A percentile compares a stretch with the other conserved stretches of the same genome.
These are phyloP conservation scores for Xylaria curta DNA, from an alignment of 495 filamentous ascomycete species.

Conservation along the genomic window DNA sequence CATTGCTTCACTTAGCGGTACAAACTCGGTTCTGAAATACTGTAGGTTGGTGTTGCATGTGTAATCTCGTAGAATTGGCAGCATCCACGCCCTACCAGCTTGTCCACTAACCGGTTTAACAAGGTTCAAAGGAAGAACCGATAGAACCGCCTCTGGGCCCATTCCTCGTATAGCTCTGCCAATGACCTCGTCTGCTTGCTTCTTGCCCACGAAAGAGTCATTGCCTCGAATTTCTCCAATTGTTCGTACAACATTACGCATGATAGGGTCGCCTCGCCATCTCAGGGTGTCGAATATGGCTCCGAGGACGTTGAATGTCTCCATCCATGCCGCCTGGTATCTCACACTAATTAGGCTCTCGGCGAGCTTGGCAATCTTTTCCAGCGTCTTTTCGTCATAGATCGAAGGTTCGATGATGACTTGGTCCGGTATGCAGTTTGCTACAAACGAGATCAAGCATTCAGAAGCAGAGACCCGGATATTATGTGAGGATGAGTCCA, in stretches of 20 bases:
- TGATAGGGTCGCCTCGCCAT: conserved; percentile 80
- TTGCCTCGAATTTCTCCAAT: conserved; percentile 89
- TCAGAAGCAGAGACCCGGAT: conserved; percentile 93
- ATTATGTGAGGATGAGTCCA: conserved; percentile 86
- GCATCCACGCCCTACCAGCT: conserved; percentile 89
- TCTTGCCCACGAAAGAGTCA: conserved; percentile 90
- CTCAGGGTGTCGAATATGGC: conserved; percentile 85
- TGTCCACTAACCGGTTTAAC: conserved; percentile 74
- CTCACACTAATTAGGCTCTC: conserved; percentile 81
- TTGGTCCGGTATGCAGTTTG: conserved; percentile 80
- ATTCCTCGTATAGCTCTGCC: conserved; percentile 84
- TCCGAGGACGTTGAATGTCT: conserved; percentile 89
- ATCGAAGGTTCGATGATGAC: conserved; percentile 86
- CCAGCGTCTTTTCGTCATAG: conserved; percentile 83
- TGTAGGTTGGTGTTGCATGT: conserved; percentile 82
- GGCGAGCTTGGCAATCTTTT: conserved; percentile 71
- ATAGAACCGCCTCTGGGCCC: conserved; percentile 82
- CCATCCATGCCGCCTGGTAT: conserved; percentile 93
- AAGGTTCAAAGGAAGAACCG: conserved; percentile 85
- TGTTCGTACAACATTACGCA: conserved; percentile 72
- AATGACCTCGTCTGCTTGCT: conserved; percentile 89
- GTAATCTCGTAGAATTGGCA: conserved; percentile 85
- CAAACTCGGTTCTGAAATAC: conserved; percentile 84
- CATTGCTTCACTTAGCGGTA: conserved; percentile 86
- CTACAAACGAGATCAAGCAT: conserved; percentile 89